Evolutionary conservation across 768 basidiomycete species (phyloP).

Genomic region (Obba rivulosa): DNA sequence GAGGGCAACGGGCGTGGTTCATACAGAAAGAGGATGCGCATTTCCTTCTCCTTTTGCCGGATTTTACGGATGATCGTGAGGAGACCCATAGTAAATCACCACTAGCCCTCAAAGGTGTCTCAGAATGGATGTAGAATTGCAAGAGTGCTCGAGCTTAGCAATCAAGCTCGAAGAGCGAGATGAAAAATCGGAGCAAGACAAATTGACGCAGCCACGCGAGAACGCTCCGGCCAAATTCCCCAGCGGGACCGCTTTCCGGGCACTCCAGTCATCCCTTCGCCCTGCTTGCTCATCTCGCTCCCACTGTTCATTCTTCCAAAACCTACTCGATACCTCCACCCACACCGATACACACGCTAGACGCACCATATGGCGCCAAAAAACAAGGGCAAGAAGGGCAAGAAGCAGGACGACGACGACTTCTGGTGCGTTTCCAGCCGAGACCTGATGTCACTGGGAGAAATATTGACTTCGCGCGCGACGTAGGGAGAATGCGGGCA

Average conservation of each 20-base stretch:
- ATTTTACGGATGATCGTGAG: conserved; percentile 97
- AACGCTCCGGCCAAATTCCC: background rate
- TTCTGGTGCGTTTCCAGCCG: conserved; percentile 53
- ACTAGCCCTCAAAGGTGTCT: too few relatives aligned
- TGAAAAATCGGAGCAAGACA: background rate
- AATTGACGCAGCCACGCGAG: background rate
- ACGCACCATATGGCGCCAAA: conserved; percentile 50
- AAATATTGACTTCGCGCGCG: conserved; percentile 11
- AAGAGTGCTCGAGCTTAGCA: too few relatives aligned
- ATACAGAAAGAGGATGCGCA: conserved; percentile 92
- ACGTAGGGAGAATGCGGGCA: conserved; percentile 60
- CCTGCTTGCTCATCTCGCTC: too few relatives aligned
- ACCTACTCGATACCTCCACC: background rate
- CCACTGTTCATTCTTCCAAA: too few relatives aligned
- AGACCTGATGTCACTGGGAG: conserved; percentile 8
- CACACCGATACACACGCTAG: background rate
- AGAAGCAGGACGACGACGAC: conserved; percentile 75
- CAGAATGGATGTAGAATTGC: too few relatives aligned
- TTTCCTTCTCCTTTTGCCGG: conserved; percentile 90
- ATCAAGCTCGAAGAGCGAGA: background rate
- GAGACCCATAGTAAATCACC: conserved; percentile 87
- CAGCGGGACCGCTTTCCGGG: background rate
- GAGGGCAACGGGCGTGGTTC: conserved; percentile 12
- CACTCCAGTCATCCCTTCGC: background rate
- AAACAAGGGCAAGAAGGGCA: conserved; percentile 84